Base-by-base conservation (phyloP, 1,139 yeast species). In the Sugiyamaella castrensis region DNA sequence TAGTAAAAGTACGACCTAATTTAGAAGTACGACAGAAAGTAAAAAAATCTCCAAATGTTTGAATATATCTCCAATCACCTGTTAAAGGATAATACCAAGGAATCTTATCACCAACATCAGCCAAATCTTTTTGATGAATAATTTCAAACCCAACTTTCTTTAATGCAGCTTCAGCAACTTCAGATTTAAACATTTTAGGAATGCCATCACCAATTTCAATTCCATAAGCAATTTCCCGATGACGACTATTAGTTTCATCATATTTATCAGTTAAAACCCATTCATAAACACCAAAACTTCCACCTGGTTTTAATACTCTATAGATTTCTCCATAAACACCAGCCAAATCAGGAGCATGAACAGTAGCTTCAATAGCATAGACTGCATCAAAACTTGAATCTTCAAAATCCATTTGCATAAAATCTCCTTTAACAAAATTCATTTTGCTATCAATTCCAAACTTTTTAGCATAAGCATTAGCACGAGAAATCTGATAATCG, bases 1-100 rank as follows among this genome's bases (percentile, higher is more conserved):
- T 87, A 56, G 98, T 92, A 65, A 89, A 61, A 62, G 77, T 73
- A 77, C 98, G 87, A 64, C 98, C 99, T 13, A 87, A 46, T 59
- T 71, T 76, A 35, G 96, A 87, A 52, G 97, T 88, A 79, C 98
- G 87, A 74, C 88, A 80, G 62, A 87, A 82, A 35, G 98, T 88
- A 64, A 81, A 80, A 57, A 87, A 68, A 69, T 94, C 98, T 54
- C 82, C 76, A 28, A 87, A 56, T 47, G 84, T 74, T 73, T 91
- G 97, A 51, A 87, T 80, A 71, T 86, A 84, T 71, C 80, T 85
- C 85, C 89, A 81, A 59, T 92, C 96, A 65, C 98, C 98, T 56
- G 94, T 78, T 66, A 92, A 79, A 62, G 98, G 98, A 71, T 91
- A 91, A 75, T 86, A 92, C 99, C 99, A 92, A 60, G 99, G 99